phyloP scores from a whole-genome alignment of 164 flowering plant species.

The Umbilicus rupestris region DNA sequence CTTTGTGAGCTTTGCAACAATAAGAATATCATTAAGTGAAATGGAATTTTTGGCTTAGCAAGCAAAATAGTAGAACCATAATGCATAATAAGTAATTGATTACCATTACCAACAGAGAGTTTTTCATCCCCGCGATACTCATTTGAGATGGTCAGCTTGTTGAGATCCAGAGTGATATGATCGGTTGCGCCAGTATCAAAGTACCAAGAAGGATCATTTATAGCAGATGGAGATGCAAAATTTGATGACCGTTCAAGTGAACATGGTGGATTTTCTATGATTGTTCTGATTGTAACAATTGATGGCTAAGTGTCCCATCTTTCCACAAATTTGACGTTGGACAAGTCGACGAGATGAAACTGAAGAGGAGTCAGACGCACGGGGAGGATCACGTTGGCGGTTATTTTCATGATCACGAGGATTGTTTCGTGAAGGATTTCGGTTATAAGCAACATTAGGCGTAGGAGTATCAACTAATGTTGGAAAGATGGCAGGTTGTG shows the following conservation, averaged over 20 bases:
- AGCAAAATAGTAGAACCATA: slow-evolving; percentile 6
- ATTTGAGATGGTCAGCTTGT: neutral
- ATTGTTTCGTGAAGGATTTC: neutral
- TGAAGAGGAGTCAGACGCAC: neutral
- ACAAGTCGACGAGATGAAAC: neutral
- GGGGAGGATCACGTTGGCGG: neutral
- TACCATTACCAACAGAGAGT: slow-evolving; percentile 10
- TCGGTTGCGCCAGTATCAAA: slow-evolving; percentile 1
- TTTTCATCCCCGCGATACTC: neutral
- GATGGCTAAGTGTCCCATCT: neutral
- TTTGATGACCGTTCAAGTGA: neutral
- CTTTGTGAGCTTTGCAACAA: neutral
- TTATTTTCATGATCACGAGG: neutral
- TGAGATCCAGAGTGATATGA: neutral
- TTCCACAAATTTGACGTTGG: neutral
- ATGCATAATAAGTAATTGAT: neutral
- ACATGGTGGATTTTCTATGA: neutral
- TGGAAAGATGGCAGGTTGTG: neutral
- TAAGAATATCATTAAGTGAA: neutral
- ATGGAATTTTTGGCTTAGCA: neutral
- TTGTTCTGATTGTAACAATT: neutral
- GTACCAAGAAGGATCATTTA: neutral
- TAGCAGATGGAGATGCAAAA: neutral
- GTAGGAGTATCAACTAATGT: neutral
- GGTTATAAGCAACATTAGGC: neutral